A percentile compares a stretch with the other conserved stretches of the same genome.
These are phyloP conservation scores for Chaetomium olivaceum DNA, from an alignment of 2,329 filamentous ascomycete species.

Conservation along the genomic window DNA sequence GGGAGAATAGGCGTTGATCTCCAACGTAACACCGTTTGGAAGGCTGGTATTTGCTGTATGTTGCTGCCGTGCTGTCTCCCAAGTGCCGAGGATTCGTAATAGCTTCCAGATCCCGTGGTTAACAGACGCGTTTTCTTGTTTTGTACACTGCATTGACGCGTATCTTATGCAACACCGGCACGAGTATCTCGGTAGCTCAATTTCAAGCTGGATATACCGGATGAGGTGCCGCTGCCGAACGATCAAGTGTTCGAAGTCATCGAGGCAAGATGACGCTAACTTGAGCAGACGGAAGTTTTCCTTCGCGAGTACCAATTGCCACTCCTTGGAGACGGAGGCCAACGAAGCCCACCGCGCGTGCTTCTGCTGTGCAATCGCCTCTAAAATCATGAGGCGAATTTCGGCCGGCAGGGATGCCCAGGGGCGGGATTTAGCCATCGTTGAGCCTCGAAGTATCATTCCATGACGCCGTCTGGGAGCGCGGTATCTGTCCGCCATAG, in stretches of 20 bases:
- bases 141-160: not conserved
- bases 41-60: not conserved
- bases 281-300: conserved; percentile 3
- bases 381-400: not conserved
- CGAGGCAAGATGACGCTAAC: not conserved
- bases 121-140: not conserved
- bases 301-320: not conserved
- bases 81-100: not conserved
- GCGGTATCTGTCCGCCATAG: not conserved
- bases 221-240: conserved; percentile 1
- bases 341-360: conserved; percentile 6
- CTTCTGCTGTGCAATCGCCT: conserved; percentile 8
- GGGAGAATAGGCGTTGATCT: conserved; percentile 2
- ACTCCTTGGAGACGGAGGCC: conserved; percentile 10
- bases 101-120: not conserved
- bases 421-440: not conserved
- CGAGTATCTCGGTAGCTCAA: conserved; percentile 1
- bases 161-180: not conserved
- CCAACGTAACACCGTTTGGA: not conserved
- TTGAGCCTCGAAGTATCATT: not conserved
- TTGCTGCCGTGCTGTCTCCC: not conserved
- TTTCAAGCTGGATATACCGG: not conserved
- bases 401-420: conserved; percentile 5
- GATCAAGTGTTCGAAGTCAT: not conserved
- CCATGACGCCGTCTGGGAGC: not conserved